Evolutionary conservation across 495 filamentous ascomycete genomes (phyloP).

Genomic region (Tuber borchii): DNA sequence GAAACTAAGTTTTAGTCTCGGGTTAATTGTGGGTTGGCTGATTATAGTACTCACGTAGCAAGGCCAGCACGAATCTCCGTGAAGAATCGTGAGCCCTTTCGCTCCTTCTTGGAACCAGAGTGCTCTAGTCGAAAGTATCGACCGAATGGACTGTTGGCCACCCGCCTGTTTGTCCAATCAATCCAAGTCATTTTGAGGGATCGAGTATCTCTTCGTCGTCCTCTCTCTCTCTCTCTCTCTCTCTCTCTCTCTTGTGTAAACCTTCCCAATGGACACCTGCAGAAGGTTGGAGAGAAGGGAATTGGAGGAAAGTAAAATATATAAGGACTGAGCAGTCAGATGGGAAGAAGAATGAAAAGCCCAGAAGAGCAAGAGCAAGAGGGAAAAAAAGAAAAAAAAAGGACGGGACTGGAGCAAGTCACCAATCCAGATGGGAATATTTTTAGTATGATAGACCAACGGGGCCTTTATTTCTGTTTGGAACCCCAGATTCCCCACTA

Average conservation of each 20-base stretch:
- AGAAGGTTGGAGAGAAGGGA: not conserved
- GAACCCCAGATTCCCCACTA: not conserved
- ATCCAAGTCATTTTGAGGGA: slow-evolving; percentile 36
- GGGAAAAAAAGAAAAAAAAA: not conserved
- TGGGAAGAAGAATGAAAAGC: not conserved
- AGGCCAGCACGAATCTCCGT: slow-evolving; percentile 73
- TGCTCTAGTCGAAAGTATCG: slow-evolving; percentile 68
- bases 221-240: not conserved
- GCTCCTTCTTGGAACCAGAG: slow-evolving; percentile 62
- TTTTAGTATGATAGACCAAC: not conserved
- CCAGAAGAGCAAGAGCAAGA: not conserved
- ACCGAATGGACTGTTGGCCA: slow-evolving; percentile 51
- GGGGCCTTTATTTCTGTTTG: not conserved
- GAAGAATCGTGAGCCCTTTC: slow-evolving; percentile 69
- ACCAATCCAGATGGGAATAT: not conserved
- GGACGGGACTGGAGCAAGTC: not conserved
- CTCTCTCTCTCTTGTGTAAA: not conserved
- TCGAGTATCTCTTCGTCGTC: not conserved
- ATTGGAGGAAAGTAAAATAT: not conserved
- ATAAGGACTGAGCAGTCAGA: not conserved
- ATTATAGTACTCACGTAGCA: slow-evolving; percentile 50
- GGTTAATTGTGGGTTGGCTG: not conserved
- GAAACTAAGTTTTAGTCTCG: not conserved
- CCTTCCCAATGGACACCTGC: not conserved
- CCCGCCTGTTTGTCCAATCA: slow-evolving; percentile 38